phyloP scores from a whole-genome alignment of 352 stramenopile species.

The Pythium pectinolyticum region DNA sequence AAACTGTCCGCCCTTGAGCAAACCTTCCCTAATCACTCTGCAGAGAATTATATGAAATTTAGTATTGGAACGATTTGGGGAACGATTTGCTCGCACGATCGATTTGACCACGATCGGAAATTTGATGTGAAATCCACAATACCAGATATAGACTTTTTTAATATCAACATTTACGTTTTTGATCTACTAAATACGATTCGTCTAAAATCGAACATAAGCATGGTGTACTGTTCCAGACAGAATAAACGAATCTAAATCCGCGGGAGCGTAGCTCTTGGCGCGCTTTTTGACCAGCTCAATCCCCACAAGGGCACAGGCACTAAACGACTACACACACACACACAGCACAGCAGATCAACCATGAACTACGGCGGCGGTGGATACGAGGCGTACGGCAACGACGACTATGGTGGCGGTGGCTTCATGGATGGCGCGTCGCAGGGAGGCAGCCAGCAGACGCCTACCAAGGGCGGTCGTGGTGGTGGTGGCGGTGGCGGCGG shows the following conservation, averaged over 20 bases:
- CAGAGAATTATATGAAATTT: no score
- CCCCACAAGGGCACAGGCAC: not conserved
- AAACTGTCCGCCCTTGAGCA: no score
- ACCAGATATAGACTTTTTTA: not conserved
- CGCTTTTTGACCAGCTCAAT: constrained; percentile 3
- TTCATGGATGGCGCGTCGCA: constrained; percentile 71
- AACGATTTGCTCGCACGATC: no score
- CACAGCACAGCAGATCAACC: no score
- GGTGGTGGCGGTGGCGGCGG: constrained; percentile 36
- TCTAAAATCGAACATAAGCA: not conserved
- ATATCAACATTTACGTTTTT: not conserved
- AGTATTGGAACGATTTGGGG: no score
- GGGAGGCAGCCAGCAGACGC: constrained; percentile 50
- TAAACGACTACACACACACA: not conserved
- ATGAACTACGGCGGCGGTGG: constrained; percentile 64
- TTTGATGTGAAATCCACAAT: no score
- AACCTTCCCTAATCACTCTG: no score
- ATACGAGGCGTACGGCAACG: constrained; percentile 76
- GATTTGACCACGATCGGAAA: no score
- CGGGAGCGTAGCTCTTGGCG: constrained; percentile 3
- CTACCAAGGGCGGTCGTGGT: constrained; percentile 44
- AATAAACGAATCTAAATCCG: constrained; percentile 1
- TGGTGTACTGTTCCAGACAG: not conserved
- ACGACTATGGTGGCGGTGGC: constrained; percentile 66
- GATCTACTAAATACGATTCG: not conserved